These are phyloP conservation scores for Podospora pseudopauciseta DNA, from an alignment of 495 filamentous ascomycete species.

Conservation along the genomic window DNA sequence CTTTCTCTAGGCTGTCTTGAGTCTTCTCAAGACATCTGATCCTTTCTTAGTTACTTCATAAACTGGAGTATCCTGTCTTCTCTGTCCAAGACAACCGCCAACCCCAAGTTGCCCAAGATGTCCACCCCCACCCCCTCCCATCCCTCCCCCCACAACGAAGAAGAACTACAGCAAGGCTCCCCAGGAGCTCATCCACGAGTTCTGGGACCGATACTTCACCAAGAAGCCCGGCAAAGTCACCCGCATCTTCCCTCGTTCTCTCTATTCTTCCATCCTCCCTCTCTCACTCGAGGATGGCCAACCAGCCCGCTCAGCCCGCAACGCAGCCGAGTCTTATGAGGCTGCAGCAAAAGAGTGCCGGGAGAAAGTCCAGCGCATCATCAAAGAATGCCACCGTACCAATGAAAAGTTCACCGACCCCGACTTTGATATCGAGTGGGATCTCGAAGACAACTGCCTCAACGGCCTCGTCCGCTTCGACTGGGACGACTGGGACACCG, in stretches of 20 bases:
- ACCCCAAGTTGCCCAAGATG: constrained; percentile 51
- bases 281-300: constrained; percentile 20
- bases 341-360: constrained; percentile 60
- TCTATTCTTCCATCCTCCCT: constrained; percentile 24
- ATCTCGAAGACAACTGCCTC: constrained; percentile 35
- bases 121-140: constrained; percentile 64
- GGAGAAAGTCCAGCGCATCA: constrained; percentile 64
- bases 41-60: constrained; percentile 10
- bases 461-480: constrained; percentile 24
- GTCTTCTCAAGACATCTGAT: constrained; percentile 21
- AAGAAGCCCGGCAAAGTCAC: constrained; percentile 55
- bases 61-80: not conserved
- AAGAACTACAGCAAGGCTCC: constrained; percentile 50
- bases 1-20: constrained; percentile 25
- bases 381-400: constrained; percentile 64
- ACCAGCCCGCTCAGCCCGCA: constrained; percentile 22
- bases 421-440: constrained; percentile 71
- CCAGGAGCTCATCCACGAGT: constrained; percentile 68
- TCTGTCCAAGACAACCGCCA: not conserved
- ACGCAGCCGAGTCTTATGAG: constrained; percentile 52
- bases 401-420: constrained; percentile 78
- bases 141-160: constrained; percentile 59
- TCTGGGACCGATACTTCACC: constrained; percentile 74
- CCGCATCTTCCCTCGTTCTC: constrained; percentile 8
- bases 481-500: constrained; percentile 1